These are phyloP conservation scores for Astrothelium macrocarpum DNA, from an alignment of 495 filamentous ascomycete species.

Conservation along the genomic window DNA sequence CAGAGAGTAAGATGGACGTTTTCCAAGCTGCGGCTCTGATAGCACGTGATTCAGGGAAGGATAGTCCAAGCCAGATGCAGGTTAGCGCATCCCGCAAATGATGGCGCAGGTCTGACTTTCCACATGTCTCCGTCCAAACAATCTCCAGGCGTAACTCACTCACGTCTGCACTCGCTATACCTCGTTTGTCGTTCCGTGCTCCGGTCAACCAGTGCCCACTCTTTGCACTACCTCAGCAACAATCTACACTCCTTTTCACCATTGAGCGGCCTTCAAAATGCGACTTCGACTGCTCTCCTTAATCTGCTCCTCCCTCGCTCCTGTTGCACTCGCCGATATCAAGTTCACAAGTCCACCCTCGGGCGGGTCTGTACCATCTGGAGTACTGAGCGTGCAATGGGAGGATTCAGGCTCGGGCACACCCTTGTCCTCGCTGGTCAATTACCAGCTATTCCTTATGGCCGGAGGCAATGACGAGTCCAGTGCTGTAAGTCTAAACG, in stretches of 20 bases:
- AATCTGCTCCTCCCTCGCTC: constrained; percentile 36
- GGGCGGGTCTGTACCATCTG: constrained; percentile 33
- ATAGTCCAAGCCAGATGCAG: no score
- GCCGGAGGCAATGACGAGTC: constrained; percentile 49
- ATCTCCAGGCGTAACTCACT: not conserved
- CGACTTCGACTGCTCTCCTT: constrained; percentile 31
- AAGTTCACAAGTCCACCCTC: constrained; percentile 45
- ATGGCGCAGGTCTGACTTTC: not conserved
- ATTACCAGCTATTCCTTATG: constrained; percentile 54
- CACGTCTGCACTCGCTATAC: not conserved
- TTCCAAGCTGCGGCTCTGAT: no score
- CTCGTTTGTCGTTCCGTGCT: not conserved
- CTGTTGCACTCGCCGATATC: constrained; percentile 46
- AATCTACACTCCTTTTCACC: not conserved
- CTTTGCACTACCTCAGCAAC: not conserved
- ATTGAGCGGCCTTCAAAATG: constrained; percentile 20
- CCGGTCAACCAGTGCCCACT: not conserved
- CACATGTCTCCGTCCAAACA: not conserved
- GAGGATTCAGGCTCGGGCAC: constrained; percentile 45
- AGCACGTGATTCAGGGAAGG: no score
- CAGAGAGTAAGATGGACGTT: no score
- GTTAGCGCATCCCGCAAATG: constrained; percentile 3
- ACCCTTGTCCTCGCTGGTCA: constrained; percentile 40
- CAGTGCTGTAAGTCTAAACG: constrained; percentile 31
- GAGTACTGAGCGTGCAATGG: constrained; percentile 47